Conservation (phyloP, 2,329 filamentous ascomycete species). For the Talaromyces albobiverticillius region DNA sequence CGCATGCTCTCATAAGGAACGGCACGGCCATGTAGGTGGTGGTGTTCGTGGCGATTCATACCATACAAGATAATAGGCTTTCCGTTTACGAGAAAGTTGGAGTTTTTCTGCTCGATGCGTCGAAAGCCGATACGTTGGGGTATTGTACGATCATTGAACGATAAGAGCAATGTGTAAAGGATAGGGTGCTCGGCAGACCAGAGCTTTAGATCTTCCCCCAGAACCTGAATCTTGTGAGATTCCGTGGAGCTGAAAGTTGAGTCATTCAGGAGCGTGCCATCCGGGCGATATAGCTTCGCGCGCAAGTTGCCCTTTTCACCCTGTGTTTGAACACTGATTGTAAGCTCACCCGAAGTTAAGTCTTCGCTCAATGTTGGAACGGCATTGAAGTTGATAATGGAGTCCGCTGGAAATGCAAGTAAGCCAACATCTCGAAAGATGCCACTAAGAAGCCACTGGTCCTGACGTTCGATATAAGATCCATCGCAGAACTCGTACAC, state of each 20-base stretch:
- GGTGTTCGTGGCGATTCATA: slow-evolving; percentile 71
- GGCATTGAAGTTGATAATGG: slow-evolving; percentile 53
- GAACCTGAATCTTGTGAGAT: slow-evolving; percentile 31
- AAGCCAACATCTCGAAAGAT: slow-evolving; percentile 65
- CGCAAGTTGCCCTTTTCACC: slow-evolving; percentile 52
- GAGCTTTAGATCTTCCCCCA: slow-evolving; percentile 54
- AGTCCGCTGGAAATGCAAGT: slow-evolving; percentile 52
- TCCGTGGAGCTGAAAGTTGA: neutral
- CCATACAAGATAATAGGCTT: slow-evolving; percentile 60
- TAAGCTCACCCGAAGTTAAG: neutral
- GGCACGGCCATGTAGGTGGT: slow-evolving; percentile 60
- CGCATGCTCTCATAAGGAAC: slow-evolving; percentile 62
- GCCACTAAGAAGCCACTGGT: slow-evolving; percentile 64
- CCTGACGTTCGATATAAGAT: slow-evolving; percentile 64
- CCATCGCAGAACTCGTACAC: slow-evolving; percentile 69
- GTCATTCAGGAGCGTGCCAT: slow-evolving; percentile 15
- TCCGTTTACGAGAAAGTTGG: slow-evolving; percentile 58
- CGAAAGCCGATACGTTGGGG: slow-evolving; percentile 61
- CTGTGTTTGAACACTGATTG: slow-evolving; percentile 51
- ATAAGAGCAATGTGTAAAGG: slow-evolving; percentile 51
- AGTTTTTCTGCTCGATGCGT: slow-evolving; percentile 56
- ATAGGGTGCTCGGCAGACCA: slow-evolving; percentile 68
- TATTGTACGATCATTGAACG: slow-evolving; percentile 33
- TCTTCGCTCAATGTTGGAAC: slow-evolving; percentile 15
- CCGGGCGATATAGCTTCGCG: slow-evolving; percentile 20